Base-by-base conservation (phyloP, 495 filamentous ascomycete genomes). In the Mytilinidion resinicola region DNA sequence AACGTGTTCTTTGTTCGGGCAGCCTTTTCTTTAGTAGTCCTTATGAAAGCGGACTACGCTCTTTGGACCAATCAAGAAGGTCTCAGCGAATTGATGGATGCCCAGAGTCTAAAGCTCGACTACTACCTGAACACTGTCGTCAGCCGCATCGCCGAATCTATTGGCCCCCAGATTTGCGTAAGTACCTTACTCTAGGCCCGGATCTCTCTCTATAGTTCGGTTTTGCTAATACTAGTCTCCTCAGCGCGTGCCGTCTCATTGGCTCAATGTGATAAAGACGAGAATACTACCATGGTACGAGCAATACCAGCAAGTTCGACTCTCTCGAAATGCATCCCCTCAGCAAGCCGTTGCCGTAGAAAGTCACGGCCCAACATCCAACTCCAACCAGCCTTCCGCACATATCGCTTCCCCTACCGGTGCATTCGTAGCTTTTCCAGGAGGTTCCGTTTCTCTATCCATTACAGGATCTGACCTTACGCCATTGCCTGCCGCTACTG, bases 1-100 rank as follows among this genome's bases (percentile, higher is more conserved):
- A 77, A 76, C 33, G 67, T 77, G 14, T 70, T 72, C 25, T 82
- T 75, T 54, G 76, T 76, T 8, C 73, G 77, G 7, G 69, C 75
- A 25, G 67, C 68, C 0, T 73, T 73, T 56, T 72, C 74, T 0
- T 34, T 80, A 14, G 74, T 77, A 34, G 74, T 76, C 3, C 68
- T 82, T 9, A 63, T 79, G 42, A 80, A 80, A 51, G 73, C 79
- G 25, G 73, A 77, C 57, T 77, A 76, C 59, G 76, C 77, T 0
- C 71, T 78, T 19, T 73, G 73, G 17, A 70, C 75, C 9, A 64
- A 63, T 30, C 55, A 51, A 3, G 71, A 71, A 7, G 65, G 69
- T 0, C 65, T 82, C 8, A 75, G 79, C 4, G 67, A 75, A 46
- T 69, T 80, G 17, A 66, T 81, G 9, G 72, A 73, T 0, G 61